A percentile compares a stretch with the other conserved stretches of the same genome.
Evolutionary conservation across 306 rosid species (phyloP).

Genomic region (Citrullus mucosospermus): DNA sequence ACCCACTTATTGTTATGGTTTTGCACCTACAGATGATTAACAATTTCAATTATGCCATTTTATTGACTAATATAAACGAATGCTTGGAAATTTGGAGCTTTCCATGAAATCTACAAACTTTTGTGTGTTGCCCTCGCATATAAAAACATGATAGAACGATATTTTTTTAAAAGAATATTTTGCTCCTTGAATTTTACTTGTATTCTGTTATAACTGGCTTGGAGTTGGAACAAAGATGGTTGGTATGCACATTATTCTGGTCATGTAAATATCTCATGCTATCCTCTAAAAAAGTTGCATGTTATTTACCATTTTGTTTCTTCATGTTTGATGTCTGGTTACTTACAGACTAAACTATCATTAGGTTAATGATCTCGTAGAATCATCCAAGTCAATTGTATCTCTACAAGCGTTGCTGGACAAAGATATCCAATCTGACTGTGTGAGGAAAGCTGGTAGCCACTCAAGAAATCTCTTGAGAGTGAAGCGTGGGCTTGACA

Average conservation of each 20-base stretch:
- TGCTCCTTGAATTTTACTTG: neutral
- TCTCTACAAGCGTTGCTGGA: conserved; percentile 53
- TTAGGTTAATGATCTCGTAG: conserved; percentile 70
- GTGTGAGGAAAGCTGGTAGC: conserved; percentile 59
- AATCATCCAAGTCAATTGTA: conserved; percentile 59
- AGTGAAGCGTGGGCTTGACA: conserved; percentile 86
- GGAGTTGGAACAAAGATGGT: neutral
- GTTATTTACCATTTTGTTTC: neutral
- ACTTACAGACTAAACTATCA: neutral
- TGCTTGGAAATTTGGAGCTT: neutral
- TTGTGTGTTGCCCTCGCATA: neutral
- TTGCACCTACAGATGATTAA: neutral
- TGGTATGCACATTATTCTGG: neutral
- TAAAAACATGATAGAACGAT: neutral
- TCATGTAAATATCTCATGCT: neutral
- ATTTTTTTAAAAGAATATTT: neutral
- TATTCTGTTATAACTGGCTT: neutral
- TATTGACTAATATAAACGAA: neutral
- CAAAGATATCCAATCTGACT: conserved; percentile 35
- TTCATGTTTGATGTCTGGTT: neutral
- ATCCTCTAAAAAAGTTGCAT: too few relatives aligned
- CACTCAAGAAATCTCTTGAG: conserved; percentile 79
- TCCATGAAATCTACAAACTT: neutral
- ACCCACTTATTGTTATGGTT: neutral
- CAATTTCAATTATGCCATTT: neutral